These are phyloP conservation scores for Penicillium soppii DNA, from an alignment of 495 filamentous ascomycete species.

Conservation along the genomic window DNA sequence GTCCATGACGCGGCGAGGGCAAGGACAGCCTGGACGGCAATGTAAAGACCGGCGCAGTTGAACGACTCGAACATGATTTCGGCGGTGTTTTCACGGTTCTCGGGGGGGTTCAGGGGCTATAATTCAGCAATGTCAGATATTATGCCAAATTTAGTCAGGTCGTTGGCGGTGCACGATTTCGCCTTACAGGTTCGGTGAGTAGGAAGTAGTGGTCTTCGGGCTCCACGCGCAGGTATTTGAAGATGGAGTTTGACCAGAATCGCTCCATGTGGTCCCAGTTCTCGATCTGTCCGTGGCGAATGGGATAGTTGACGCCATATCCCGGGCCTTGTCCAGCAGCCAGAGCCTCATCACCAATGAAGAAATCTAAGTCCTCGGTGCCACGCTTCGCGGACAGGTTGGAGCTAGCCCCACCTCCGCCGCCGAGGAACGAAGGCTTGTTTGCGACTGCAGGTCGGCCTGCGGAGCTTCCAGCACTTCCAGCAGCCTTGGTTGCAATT, in stretches of 20 bases:
- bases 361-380: slow-evolving; percentile 97
- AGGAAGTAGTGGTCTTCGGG: slow-evolving; percentile 98
- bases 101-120: slow-evolving; percentile 93
- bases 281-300: slow-evolving; percentile 95
- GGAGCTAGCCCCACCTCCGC: slow-evolving; percentile 75
- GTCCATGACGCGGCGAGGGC: slow-evolving; percentile 98
- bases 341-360: slow-evolving; percentile 96
- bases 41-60: slow-evolving; percentile 98
- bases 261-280: slow-evolving; percentile 99
- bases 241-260: slow-evolving; percentile 99
- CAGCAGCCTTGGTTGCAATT: slow-evolving; percentile 89
- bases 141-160: neutral
- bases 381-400: slow-evolving; percentile 90
- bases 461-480: slow-evolving; percentile 69
- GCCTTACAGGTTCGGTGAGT: slow-evolving; percentile 87
- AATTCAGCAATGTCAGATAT: slow-evolving; percentile 12
- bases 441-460: slow-evolving; percentile 86
- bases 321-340: slow-evolving; percentile 81
- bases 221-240: slow-evolving; percentile 97
- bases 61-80: slow-evolving; percentile 99
- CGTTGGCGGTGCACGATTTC: neutral
- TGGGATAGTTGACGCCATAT: slow-evolving; percentile 95
- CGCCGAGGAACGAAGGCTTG: slow-evolving; percentile 93
- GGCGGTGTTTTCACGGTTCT: slow-evolving; percentile 98
- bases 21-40: slow-evolving; percentile 95